Evolutionary conservation across 345 rosid species (phyloP).

Genomic region (Laguncularia racemosa): DNA sequence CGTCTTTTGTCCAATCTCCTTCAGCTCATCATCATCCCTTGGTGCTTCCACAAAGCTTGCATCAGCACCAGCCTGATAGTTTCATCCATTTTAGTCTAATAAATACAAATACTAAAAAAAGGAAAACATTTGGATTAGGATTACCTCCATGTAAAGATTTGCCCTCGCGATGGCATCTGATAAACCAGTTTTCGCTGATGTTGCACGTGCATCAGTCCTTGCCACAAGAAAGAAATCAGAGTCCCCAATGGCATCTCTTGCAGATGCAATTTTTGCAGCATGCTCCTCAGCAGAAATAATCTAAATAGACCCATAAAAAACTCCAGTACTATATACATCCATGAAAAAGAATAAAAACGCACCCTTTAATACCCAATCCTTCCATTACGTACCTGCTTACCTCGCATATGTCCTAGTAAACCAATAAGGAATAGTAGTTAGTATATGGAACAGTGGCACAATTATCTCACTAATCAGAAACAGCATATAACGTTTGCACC

Average conservation of each 20-base stretch:
- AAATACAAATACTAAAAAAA: not conserved
- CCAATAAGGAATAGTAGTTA: not conserved
- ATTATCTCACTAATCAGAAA: no score
- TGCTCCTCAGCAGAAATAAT: slow-evolving; percentile 51
- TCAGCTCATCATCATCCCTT: slow-evolving; percentile 36
- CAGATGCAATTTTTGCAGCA: slow-evolving; percentile 46
- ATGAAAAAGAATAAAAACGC: no score
- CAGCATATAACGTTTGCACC: slow-evolving; percentile 10
- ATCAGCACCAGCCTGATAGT: slow-evolving; percentile 41
- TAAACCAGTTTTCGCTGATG: slow-evolving; percentile 37
- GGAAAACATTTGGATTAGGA: not conserved
- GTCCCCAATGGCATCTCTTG: slow-evolving; percentile 46
- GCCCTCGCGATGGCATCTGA: slow-evolving; percentile 51
- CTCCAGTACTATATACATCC: no score
- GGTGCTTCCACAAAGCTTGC: slow-evolving; percentile 49
- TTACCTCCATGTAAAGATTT: slow-evolving; percentile 45
- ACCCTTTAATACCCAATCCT: not conserved
- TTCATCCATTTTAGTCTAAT: not conserved
- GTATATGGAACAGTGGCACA: no score
- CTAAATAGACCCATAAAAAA: not conserved
- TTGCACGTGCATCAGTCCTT: slow-evolving; percentile 42
- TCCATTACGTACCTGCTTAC: slow-evolving; percentile 32
- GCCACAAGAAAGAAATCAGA: slow-evolving; percentile 49
- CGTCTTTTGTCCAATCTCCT: slow-evolving; percentile 30
- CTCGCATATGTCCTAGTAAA: slow-evolving; percentile 40